Percentiles rank a stretch among this genome's conserved stretches.
Evolutionary conservation across 768 basidiomycete species (phyloP).

Genomic region (Hortiboletus flavorubellus): DNA sequence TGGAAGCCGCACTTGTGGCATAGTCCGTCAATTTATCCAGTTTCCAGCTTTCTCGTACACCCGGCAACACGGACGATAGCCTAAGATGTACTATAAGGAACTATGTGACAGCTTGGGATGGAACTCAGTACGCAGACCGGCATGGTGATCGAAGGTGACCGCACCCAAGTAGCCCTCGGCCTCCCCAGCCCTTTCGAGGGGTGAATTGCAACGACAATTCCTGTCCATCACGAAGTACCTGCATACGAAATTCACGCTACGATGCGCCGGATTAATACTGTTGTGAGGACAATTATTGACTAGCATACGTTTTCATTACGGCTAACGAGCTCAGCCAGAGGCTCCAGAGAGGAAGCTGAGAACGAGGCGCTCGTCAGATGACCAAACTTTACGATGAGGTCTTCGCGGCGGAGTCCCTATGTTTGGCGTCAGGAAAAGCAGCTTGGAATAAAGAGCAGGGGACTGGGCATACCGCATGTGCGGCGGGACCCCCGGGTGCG

Average conservation of each 20-base stretch:
- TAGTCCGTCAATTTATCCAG: not conserved
- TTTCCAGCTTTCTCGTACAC: not conserved
- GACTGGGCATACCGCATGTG: slow-evolving; percentile 60
- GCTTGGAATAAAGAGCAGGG: not conserved
- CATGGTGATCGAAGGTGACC: slow-evolving; percentile 16
- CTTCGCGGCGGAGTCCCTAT: slow-evolving; percentile 66
- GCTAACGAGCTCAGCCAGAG: slow-evolving; percentile 71
- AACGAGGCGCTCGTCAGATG: slow-evolving; percentile 53
- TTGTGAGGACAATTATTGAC: not conserved
- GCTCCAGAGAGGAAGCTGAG: slow-evolving; percentile 53
- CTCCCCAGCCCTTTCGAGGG: slow-evolving; percentile 81
- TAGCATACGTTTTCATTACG: slow-evolving; percentile 71
- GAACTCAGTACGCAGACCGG: slow-evolving; percentile 2
- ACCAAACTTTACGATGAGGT: slow-evolving; percentile 75
- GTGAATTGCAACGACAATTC: slow-evolving; percentile 52
- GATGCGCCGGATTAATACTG: slow-evolving; percentile 1
- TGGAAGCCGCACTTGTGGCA: not conserved
- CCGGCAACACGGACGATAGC: not conserved
- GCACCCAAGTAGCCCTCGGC: slow-evolving; percentile 80
- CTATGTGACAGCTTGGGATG: slow-evolving; percentile 54
- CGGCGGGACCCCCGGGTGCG: slow-evolving; percentile 78
- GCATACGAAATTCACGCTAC: slow-evolving; percentile 58
- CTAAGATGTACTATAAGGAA: slow-evolving; percentile 40
- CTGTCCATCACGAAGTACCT: slow-evolving; percentile 51
- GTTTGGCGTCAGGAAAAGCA: not conserved